These are phyloP conservation scores for Fraxinus latifolia DNA, from an alignment of 305 asterid genomes.

Conservation along the genomic window DNA sequence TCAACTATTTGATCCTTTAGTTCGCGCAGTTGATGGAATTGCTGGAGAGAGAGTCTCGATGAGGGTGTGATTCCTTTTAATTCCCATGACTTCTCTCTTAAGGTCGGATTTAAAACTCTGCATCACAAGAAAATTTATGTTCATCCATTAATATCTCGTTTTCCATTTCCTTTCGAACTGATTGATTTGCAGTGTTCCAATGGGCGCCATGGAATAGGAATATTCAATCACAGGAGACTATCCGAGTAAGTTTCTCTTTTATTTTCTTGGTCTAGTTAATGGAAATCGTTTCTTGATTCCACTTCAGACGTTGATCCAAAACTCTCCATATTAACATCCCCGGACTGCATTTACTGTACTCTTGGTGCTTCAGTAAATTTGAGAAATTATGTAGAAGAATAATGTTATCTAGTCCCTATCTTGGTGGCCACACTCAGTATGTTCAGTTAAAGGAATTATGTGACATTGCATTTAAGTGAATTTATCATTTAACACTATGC, in stretches of 20 bases:
- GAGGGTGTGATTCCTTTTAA: constrained; percentile 48
- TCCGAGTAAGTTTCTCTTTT: constrained; percentile 45
- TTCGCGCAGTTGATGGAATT: constrained; percentile 53
- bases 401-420: background rate
- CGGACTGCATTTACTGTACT: background rate
- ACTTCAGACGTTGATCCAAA: background rate
- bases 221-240: constrained; percentile 75
- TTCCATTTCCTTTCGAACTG: constrained; percentile 36
- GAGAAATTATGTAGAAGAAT: background rate
- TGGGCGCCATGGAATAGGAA: constrained; percentile 60
- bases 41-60: constrained; percentile 80
- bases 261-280: background rate
- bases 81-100: background rate
- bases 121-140: background rate
- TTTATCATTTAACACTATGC: background rate
- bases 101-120: background rate
- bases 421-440: background rate
- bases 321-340: background rate
- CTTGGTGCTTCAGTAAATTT: background rate
- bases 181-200: constrained; percentile 74
- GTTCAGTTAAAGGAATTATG: background rate
- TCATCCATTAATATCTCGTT: background rate
- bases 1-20: constrained; percentile 66
- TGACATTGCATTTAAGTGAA: background rate
- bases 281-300: constrained; percentile 1